These are phyloP conservation scores for Candida morakotiae DNA, from an alignment of 805 yeast species.

Conservation along the genomic window DNA sequence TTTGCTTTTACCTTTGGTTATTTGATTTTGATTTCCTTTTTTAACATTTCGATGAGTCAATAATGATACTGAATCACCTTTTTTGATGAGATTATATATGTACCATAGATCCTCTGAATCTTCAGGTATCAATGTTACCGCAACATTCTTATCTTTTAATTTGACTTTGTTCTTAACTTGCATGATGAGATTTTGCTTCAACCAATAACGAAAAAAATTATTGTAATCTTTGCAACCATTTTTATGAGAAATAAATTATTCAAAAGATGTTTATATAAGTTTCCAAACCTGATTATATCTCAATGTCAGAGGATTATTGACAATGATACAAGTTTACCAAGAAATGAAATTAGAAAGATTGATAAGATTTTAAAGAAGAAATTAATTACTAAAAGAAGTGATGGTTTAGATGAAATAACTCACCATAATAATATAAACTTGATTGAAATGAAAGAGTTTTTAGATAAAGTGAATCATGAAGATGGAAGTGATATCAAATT, in stretches of 20 bases:
- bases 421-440: conserved; percentile 6
- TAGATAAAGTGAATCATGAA: background rate
- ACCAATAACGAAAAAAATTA: conserved; percentile 4
- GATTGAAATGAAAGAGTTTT: conserved; percentile 7
- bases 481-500: background rate
- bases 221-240: conserved; percentile 6
- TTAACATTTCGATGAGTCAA: conserved; percentile 64
- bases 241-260: background rate
- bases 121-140: conserved; percentile 67
- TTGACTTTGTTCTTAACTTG: conserved; percentile 11
- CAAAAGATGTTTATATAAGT: background rate
- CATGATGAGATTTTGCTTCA: conserved; percentile 6
- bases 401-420: conserved; percentile 7
- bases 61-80: conserved; percentile 70
- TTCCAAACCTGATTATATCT: background rate
- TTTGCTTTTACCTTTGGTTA: conserved; percentile 46
- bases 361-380: conserved; percentile 2
- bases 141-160: conserved; percentile 57
- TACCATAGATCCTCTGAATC: conserved; percentile 93
- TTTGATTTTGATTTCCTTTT: conserved; percentile 25
- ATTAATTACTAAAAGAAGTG: conserved; percentile 7
- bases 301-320: background rate
- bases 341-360: background rate
- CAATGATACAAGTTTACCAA: background rate
- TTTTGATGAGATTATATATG: conserved; percentile 71